phyloP scores from a whole-genome alignment of 1,284 basidiomycete species.

The Cutaneotrichosporon dermatis region DNA sequence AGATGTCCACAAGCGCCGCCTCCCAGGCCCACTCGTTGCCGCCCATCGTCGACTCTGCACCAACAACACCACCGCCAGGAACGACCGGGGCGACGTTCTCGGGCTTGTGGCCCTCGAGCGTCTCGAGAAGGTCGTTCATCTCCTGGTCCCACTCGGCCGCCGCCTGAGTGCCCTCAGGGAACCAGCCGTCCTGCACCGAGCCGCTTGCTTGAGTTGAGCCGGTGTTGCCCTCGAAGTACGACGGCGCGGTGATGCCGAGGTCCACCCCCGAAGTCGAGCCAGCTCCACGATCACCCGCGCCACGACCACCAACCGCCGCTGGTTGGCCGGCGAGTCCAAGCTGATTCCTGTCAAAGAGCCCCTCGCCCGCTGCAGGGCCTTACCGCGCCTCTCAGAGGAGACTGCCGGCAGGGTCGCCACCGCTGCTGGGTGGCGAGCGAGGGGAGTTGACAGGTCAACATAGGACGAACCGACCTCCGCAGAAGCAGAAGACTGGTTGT shows the following conservation, averaged over 20 bases:
- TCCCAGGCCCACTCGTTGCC: constrained; percentile 22
- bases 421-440: constrained; percentile 48
- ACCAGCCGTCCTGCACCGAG: constrained; percentile 18
- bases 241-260: constrained; percentile 15
- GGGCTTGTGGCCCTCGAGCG: constrained; percentile 20
- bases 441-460: constrained; percentile 27
- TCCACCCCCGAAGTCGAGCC: constrained; percentile 39
- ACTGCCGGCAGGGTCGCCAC: constrained; percentile 37
- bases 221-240: constrained; percentile 7
- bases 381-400: constrained; percentile 24
- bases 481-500: constrained; percentile 4
- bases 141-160: constrained; percentile 24
- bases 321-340: constrained; percentile 28
- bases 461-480: constrained; percentile 19
- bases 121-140: constrained; percentile 25
- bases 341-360: constrained; percentile 27
- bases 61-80: constrained; percentile 8
- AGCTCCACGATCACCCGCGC: constrained; percentile 39
- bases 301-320: constrained; percentile 30
- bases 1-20: constrained; percentile 20
- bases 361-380: constrained; percentile 50
- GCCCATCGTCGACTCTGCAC: constrained; percentile 4
- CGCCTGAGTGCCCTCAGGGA: constrained; percentile 20
- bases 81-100: constrained; percentile 12
- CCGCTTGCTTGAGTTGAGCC: constrained; percentile 7